phyloP scores from a whole-genome alignment of 2,329 filamentous ascomycete species.

The Claviceps humidiphila region DNA sequence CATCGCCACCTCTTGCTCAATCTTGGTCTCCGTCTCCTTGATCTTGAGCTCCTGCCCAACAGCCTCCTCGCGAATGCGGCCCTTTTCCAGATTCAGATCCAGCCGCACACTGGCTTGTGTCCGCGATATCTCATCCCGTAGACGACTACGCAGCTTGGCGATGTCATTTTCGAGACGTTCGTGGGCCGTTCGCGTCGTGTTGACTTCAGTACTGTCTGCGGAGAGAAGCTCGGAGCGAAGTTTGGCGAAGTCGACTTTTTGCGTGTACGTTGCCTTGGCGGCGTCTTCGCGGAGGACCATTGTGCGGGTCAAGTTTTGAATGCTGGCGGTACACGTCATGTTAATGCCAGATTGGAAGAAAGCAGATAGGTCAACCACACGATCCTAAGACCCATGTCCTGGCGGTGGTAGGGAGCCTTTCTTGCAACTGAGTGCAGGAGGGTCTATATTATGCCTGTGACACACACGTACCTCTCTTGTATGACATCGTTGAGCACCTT shows the following conservation, averaged over 20 bases:
- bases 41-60: constrained; percentile 95
- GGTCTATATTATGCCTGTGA: too few species aligned
- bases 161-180: constrained; percentile 90
- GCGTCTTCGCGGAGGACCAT: constrained; percentile 96
- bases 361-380: background rate
- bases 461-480: constrained; percentile 58
- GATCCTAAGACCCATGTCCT: too few species aligned
- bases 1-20: constrained; percentile 91
- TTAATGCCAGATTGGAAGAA: background rate
- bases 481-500: constrained; percentile 92
- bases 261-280: constrained; percentile 63
- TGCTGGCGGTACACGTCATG: constrained; percentile 35
- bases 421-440: too few species aligned
- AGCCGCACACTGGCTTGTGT: constrained; percentile 87
- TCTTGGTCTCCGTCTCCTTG: constrained; percentile 96
- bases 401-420: too few species aligned
- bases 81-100: constrained; percentile 93
- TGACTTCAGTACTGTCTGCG: constrained; percentile 80
- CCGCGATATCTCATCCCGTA: constrained; percentile 86
- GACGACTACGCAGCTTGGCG: constrained; percentile 76
- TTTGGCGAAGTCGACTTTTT: constrained; percentile 98
- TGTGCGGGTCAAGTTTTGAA: constrained; percentile 91
- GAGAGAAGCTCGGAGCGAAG: constrained; percentile 87
- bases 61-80: constrained; percentile 87
- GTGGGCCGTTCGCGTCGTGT: constrained; percentile 77